phyloP scores from a whole-genome alignment of 2,329 filamentous ascomycete genomes.

The Penicillium fuscoglaucum region DNA sequence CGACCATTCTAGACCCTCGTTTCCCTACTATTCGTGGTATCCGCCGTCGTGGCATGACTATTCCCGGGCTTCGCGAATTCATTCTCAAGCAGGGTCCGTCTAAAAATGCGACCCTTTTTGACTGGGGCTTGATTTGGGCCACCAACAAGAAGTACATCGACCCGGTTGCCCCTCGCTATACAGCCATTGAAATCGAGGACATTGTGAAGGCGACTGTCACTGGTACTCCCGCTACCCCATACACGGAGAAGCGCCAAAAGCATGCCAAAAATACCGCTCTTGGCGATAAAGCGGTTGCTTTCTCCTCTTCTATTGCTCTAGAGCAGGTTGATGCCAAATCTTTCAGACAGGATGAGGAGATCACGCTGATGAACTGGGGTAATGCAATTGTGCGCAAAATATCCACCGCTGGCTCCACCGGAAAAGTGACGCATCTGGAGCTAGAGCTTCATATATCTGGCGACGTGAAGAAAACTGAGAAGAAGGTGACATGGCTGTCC shows the following conservation, averaged over 20 bases:
- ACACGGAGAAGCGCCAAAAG: too few species aligned
- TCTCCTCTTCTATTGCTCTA: too few species aligned
- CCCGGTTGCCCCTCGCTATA: slow-evolving; percentile 71
- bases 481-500: slow-evolving; percentile 94
- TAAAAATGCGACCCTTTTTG: slow-evolving; percentile 51
- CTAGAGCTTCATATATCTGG: slow-evolving; percentile 84
- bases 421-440: slow-evolving; percentile 67
- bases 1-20: too few species aligned
- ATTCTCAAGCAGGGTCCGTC: slow-evolving; percentile 53
- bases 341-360: slow-evolving; percentile 76
- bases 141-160: slow-evolving; percentile 81
- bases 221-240: too few species aligned
- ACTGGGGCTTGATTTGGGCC: slow-evolving; percentile 52
- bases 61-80: slow-evolving; percentile 50
- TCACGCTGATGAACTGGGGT: slow-evolving; percentile 96
- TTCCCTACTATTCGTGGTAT: slow-evolving; percentile 51
- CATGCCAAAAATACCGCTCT: too few species aligned
- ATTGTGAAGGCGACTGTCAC: slow-evolving; percentile 52
- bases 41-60: slow-evolving; percentile 50
- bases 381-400: slow-evolving; percentile 53
- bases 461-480: slow-evolving; percentile 91
- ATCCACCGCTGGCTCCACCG: slow-evolving; percentile 49
- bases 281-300: too few species aligned
- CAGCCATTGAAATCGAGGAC: slow-evolving; percentile 54
- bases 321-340: slow-evolving; percentile 52